Evolutionary conservation across 331 rosid species (phyloP).

Genomic region (Erythrophleum ivorense): DNA sequence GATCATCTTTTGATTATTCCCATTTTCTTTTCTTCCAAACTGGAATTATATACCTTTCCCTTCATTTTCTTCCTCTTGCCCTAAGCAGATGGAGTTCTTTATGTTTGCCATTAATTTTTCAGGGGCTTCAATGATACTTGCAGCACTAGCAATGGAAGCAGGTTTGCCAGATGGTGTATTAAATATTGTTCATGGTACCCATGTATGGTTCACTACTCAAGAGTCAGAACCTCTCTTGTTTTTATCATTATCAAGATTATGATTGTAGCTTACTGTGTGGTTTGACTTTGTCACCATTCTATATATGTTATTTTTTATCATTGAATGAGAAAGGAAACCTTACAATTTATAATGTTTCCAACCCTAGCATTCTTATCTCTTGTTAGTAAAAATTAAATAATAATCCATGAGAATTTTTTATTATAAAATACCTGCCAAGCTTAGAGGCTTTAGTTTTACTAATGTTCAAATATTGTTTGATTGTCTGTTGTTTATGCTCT

Average conservation of each 20-base stretch:
- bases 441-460: neutral
- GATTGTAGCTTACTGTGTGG: constrained; percentile 1
- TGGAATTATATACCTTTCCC: neutral
- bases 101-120: constrained; percentile 36
- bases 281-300: constrained; percentile 9
- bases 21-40: neutral
- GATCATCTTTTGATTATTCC: constrained; percentile 9
- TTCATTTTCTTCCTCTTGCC: constrained; percentile 6
- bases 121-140: constrained; percentile 72
- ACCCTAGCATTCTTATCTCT: neutral
- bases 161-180: constrained; percentile 75
- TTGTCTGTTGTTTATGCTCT: neutral
- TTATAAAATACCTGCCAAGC: neutral
- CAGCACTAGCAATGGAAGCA: constrained; percentile 69
- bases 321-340: neutral
- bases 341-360: neutral
- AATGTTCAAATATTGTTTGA: neutral
- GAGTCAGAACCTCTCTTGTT: constrained; percentile 3
- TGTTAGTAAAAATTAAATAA: neutral
- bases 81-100: constrained; percentile 4
- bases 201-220: constrained; percentile 47
- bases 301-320: neutral
- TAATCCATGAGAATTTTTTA: neutral
- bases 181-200: constrained; percentile 67
- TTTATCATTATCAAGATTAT: constrained; percentile 5